A percentile compares a stretch with the other conserved stretches of the same genome.
phyloP scores from a whole-genome alignment of 176 grass and related monocot genomes.

The Paspalum vaginatum region DNA sequence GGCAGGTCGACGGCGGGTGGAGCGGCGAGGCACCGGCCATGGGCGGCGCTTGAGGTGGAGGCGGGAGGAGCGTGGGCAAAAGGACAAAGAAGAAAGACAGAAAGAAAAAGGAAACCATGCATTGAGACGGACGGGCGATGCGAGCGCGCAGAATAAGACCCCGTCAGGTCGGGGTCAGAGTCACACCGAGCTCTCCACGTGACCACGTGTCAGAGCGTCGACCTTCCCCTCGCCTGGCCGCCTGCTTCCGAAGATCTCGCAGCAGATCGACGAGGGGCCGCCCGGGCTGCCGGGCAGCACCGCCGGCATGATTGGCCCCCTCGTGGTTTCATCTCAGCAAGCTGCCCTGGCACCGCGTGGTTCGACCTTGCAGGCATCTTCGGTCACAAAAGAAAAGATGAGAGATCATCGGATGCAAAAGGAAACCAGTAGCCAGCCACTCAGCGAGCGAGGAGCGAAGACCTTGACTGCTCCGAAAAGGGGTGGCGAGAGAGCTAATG shows the following conservation, averaged over 20 bases:
- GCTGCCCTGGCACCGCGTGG: neutral
- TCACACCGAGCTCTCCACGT: neutral
- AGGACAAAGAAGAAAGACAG: no score
- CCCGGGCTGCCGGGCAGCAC: neutral
- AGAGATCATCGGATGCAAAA: neutral
- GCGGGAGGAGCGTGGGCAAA: no score
- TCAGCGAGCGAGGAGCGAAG: neutral
- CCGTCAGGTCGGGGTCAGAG: neutral
- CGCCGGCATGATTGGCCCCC: slow-evolving; percentile 22
- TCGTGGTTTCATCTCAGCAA: slow-evolving; percentile 21
- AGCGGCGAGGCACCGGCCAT: no score
- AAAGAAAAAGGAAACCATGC: no score
- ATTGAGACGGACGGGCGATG: no score
- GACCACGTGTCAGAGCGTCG: no score
- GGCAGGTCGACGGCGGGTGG: no score
- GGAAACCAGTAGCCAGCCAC: no score
- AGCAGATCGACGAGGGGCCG: slow-evolving; percentile 5
- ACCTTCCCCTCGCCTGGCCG: no score
- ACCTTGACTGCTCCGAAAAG: slow-evolving; percentile 8
- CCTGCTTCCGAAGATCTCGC: slow-evolving; percentile 22
- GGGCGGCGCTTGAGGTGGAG: no score
- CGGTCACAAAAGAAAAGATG: neutral
- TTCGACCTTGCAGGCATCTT: neutral
- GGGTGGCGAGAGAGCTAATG: neutral
- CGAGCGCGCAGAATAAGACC: no score